A percentile compares a stretch with the other conserved stretches of the same genome.
Evolutionary conservation across 2,329 filamentous ascomycete genomes (phyloP).

Genomic region (Lachnellula cervina): DNA sequence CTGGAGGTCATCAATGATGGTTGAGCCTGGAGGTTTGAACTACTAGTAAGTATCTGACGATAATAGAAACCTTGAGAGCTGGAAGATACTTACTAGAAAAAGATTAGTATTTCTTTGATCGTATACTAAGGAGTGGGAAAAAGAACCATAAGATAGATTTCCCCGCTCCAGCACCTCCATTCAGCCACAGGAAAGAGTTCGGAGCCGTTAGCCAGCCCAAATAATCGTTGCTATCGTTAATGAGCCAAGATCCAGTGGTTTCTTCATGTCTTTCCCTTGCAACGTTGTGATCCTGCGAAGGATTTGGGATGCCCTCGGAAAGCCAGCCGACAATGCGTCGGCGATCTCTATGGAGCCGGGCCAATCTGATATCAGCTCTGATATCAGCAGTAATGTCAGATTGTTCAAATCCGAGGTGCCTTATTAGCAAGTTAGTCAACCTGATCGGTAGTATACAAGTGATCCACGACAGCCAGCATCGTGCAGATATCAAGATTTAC

Average conservation of each 20-base stretch:
- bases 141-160: constrained; percentile 11
- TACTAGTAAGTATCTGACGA: too few species aligned
- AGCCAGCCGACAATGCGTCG: constrained; percentile 1
- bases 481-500: too few species aligned
- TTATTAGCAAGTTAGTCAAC: background rate
- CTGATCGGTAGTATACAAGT: too few species aligned
- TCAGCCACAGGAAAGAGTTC: constrained; percentile 14
- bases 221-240: constrained; percentile 5
- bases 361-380: background rate
- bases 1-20: constrained; percentile 9
- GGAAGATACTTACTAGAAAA: too few species aligned
- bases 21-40: background rate
- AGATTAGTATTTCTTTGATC: too few species aligned
- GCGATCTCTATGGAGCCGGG: background rate
- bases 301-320: background rate
- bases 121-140: background rate
- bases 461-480: too few species aligned
- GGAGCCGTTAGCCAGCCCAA: background rate
- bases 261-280: constrained; percentile 7
- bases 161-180: constrained; percentile 12
- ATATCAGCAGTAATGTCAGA: background rate
- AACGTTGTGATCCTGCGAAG: constrained; percentile 13
- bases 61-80: too few species aligned
- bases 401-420: background rate
- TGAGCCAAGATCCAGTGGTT: constrained; percentile 14